Base-by-base conservation (phyloP, 345 rosid genomes). In the Eucalyptus coolabah region DNA sequence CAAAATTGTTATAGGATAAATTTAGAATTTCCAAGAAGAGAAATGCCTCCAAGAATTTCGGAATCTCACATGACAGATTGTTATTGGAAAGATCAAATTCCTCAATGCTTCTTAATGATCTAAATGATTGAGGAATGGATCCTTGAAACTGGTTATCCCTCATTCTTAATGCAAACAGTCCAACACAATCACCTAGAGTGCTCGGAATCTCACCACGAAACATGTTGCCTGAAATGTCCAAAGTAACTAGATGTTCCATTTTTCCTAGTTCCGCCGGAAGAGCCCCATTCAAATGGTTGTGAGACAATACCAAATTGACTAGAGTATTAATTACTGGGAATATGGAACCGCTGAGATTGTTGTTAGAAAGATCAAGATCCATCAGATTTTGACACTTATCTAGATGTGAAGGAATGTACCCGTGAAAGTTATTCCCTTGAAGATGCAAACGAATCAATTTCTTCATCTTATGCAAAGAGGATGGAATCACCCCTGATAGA, bases 1-100 rank as follows among this genome's bases (percentile, higher is more conserved):
- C 92, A 21, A 95, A 90, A 50, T 91, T 47, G n/a, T 95, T 95
- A 45, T 86, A 90, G 53, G 96, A 93, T 19, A 93, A 86, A 87
- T 94, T 89, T 51, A 91, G 85, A 16, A n/a, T 37, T 3, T 82
- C 10, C 6, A 93, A 1, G 72, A 7, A 88, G 30, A 1, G 34
- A 56, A 93, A 50, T 21, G 23, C 56, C 49, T 72, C 86, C 0
- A 93, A 18, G 51, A 54, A 89, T 16, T 65, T n/a, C 0, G 94
- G 94, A 50, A 93, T 91, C 34, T 65, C n/a, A 5, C 92, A 89
- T 2, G 93, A 89, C 16, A 93, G 44, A 49, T 89, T 93, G 86
- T 94, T 94, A 26, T 30, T n/a, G 5, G 95, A 93, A 28, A 94
- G 90, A 90, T 93, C 94, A 9, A 94, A 72, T 5, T 44, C 4